Percentiles rank a stretch among this genome's conserved stretches.
Conservation (phyloP, 1,284 basidiomycete genomes). For the Heterobasidion irregulare region DNA sequence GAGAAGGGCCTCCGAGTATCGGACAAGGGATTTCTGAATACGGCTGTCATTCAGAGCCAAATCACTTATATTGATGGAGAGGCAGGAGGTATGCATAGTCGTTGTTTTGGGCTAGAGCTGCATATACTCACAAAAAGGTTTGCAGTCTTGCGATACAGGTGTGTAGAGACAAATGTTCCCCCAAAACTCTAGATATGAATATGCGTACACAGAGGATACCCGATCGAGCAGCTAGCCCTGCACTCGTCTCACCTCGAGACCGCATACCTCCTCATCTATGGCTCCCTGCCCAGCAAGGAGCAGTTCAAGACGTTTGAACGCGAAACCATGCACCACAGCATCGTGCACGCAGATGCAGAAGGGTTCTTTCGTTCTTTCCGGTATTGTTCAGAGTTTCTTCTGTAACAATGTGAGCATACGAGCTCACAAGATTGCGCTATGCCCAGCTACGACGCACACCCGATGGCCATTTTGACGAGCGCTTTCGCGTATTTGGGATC, state of each 20-base stretch:
- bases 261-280: slow-evolving; percentile 83
- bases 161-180: slow-evolving; percentile 1
- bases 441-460: slow-evolving; percentile 75
- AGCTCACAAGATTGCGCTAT: background rate
- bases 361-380: slow-evolving; percentile 76
- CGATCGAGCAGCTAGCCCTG: slow-evolving; percentile 81
- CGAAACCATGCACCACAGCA: slow-evolving; percentile 74
- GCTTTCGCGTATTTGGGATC: slow-evolving; percentile 82
- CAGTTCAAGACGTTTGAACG: slow-evolving; percentile 59
- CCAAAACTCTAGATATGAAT: too few species aligned
- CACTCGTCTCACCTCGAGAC: slow-evolving; percentile 75
- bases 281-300: slow-evolving; percentile 59
- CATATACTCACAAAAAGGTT: too few species aligned
- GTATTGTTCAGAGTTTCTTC: slow-evolving; percentile 22
- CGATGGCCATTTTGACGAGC: slow-evolving; percentile 82
- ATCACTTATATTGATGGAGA: slow-evolving; percentile 90
- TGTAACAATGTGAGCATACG: background rate
- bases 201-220: slow-evolving; percentile 63
- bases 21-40: slow-evolving; percentile 81
- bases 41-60: slow-evolving; percentile 71
- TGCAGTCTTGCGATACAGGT: slow-evolving; percentile 71
- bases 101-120: background rate
- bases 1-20: slow-evolving; percentile 69
- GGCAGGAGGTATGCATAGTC: slow-evolving; percentile 48
- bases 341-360: slow-evolving; percentile 73